phyloP scores from a whole-genome alignment of 306 rosid genomes.

The Hippophae tibetana region DNA sequence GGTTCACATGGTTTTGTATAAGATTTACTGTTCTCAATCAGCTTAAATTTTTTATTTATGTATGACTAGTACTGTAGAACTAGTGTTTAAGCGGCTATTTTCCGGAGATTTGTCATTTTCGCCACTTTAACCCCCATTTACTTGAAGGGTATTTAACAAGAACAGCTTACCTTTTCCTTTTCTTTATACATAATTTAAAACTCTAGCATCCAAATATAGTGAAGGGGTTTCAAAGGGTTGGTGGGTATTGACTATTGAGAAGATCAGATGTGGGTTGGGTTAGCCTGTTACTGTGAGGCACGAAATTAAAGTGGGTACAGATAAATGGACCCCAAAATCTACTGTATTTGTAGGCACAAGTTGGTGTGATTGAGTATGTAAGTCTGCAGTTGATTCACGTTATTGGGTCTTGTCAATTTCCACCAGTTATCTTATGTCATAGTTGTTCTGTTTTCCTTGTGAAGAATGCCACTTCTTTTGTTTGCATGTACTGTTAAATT shows the following conservation, averaged over 20 bases:
- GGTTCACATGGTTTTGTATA: slow-evolving; percentile 40
- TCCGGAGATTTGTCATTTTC: neutral
- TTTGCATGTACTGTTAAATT: too few relatives aligned
- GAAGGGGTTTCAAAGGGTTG: neutral
- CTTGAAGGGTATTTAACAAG: neutral
- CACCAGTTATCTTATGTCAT: slow-evolving; percentile 13
- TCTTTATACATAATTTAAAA: neutral
- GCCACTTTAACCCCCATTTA: neutral
- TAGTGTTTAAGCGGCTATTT: neutral
- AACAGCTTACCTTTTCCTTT: slow-evolving; percentile 5
- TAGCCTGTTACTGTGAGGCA: neutral
- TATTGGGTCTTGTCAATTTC: slow-evolving; percentile 25
- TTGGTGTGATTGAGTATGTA: slow-evolving; percentile 25
- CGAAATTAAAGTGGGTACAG: slow-evolving; percentile 1
- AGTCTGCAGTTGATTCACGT: slow-evolving; percentile 46
- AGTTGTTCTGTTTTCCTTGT: slow-evolving; percentile 15
- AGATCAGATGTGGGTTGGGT: slow-evolving; percentile 2
- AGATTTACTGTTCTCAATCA: too few relatives aligned
- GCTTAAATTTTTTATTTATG: too few relatives aligned
- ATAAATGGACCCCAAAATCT: slow-evolving; percentile 26
- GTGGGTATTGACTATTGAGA: slow-evolving; percentile 16
- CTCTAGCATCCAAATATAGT: neutral
- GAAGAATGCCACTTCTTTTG: slow-evolving; percentile 5
- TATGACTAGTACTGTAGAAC: too few relatives aligned
- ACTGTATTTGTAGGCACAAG: slow-evolving; percentile 22